phyloP scores from a whole-genome alignment of 805 yeast genomes.

The Alloascoidea africana region DNA sequence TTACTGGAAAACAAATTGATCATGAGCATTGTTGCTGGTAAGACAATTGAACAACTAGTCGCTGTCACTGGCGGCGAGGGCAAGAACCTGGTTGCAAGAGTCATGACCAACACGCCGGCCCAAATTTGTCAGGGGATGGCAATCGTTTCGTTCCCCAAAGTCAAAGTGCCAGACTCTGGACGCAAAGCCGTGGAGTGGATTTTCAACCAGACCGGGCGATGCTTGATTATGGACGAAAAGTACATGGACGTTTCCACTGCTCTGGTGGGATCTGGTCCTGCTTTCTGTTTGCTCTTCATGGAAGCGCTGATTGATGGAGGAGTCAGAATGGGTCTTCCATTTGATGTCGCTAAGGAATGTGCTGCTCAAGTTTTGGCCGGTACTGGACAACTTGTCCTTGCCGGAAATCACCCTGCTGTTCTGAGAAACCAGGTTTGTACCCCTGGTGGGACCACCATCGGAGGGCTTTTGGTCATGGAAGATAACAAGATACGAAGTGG shows the following conservation, averaged over 20 bases:
- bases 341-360: constrained; percentile 63
- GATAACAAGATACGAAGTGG: constrained; percentile 81
- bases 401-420: constrained; percentile 79
- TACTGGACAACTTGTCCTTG: constrained; percentile 78
- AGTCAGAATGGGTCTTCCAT: constrained; percentile 85
- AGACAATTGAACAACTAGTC: constrained; percentile 59
- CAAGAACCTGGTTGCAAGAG: constrained; percentile 48
- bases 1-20: constrained; percentile 40
- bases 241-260: constrained; percentile 96
- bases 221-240: constrained; percentile 41
- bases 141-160: constrained; percentile 62
- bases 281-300: constrained; percentile 76
- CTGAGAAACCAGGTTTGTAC: constrained; percentile 84
- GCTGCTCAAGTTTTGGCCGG: constrained; percentile 94
- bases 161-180: constrained; percentile 18
- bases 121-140: constrained; percentile 90
- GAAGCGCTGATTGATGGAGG: constrained; percentile 94
- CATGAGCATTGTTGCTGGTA: constrained; percentile 84
- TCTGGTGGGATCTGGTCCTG: constrained; percentile 93
- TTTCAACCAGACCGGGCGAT: constrained; percentile 24
- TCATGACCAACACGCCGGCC: constrained; percentile 98
- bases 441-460: constrained; percentile 97
- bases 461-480: constrained; percentile 86
- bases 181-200: constrained; percentile 22
- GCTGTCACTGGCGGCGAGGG: constrained; percentile 24